Conservation (phyloP, 2,329 filamentous ascomycete species). For the Nothopassalora personata region DNA sequence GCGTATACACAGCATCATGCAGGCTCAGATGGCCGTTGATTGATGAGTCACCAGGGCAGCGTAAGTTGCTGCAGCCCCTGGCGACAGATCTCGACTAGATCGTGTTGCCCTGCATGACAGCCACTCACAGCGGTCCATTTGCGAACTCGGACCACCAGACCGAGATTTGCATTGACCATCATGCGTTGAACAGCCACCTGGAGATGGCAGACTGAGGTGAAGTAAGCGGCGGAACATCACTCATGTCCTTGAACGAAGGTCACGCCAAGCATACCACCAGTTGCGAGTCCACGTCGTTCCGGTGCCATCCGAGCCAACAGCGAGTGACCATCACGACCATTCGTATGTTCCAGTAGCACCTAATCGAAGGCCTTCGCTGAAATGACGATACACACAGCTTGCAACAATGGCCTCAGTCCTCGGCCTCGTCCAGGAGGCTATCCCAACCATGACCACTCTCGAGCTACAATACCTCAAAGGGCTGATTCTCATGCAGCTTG, state of each 20-base stretch:
- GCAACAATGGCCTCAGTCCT: neutral
- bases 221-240: neutral
- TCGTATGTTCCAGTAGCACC: neutral
- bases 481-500: neutral
- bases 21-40: neutral
- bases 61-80: neutral
- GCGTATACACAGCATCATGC: neutral
- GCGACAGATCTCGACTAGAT: neutral
- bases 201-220: neutral
- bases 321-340: neutral
- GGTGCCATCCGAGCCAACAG: neutral
- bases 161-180: neutral
- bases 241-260: neutral
- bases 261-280: neutral
- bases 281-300: neutral
- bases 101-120: neutral
- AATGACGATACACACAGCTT: neutral
- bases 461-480: neutral
- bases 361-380: neutral
- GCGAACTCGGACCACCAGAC: neutral
- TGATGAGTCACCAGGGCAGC: neutral
- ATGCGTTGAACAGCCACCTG: neutral
- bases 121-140: neutral
- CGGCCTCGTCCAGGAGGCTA: neutral
- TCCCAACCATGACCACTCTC: neutral